Evolutionary conservation across 2,329 filamentous ascomycete species (phyloP), one percentile per base, ranked within the genome.

Genomic region (Aspergillus neoniger): DNA sequence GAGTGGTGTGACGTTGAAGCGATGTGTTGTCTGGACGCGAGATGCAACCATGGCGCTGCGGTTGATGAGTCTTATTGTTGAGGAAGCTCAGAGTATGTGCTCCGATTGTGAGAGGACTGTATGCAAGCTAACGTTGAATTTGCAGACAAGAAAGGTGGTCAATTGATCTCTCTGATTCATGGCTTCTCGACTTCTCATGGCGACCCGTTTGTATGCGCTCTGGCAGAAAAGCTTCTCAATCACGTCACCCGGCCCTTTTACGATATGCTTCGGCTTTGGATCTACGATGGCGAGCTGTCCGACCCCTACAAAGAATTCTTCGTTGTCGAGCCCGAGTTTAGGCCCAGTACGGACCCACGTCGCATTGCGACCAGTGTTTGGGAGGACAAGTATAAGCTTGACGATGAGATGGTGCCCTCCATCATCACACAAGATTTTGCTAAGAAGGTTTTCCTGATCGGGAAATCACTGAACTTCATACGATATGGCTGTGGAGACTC

Each of bases 381-480:
- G 95, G 93, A 98, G 75, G 92, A 96, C 76, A 98, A 98, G 74
- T 99, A 96, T 78, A 90, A 91, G 71, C 83, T 97, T 41, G 88
- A 91, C 67, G 85, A 90, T 60, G 84, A 86, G 51, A 95, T 97
- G 90, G 88, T 97, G 23, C 95, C 95, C 0, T 93, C 89, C 44
- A 98, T 98, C 70, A 92, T 97, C 67, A 96, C 92, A 0, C 85
- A 90, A 48, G 93, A 96, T 63, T 97, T 99, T 77, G 92, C 95
- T 0, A 91, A 95, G 67, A 97, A 97, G 72, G 91, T 99, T 5
- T 98, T 98, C 70, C 80, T 99, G 7, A 99, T 99, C 68, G 95
- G 95, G 59, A 99, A 99, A 76, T 96, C 93, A 4, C 84, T 99
- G 57, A 99, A 99, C 76, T 99, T 99, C 77, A 97, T 99, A 73